Evolutionary conservation across 306 rosid species (phyloP).

Genomic region (Vigna unguiculata): DNA sequence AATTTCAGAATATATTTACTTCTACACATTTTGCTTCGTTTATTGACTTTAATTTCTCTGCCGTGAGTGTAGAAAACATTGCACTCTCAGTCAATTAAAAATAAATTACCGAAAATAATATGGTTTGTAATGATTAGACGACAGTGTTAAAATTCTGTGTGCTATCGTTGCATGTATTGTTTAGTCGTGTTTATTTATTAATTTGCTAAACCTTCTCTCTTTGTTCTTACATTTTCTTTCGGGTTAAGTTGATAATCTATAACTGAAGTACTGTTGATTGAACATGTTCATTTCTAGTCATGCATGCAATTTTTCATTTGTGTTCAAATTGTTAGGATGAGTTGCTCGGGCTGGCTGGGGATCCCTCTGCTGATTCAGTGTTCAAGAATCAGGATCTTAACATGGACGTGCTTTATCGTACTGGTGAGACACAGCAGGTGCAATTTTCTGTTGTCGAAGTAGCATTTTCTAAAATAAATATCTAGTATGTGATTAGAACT

Average conservation of each 20-base stretch:
- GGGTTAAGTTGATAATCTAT: background rate
- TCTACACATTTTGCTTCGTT: background rate
- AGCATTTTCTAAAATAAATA: constrained; percentile 14
- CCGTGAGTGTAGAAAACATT: too few relatives aligned
- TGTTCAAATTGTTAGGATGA: constrained; percentile 73
- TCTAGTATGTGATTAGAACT: background rate
- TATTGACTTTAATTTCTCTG: background rate
- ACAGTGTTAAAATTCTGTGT: background rate
- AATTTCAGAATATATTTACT: constrained; percentile 4
- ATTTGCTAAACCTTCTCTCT: background rate
- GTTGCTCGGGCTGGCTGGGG: constrained; percentile 73
- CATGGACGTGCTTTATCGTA: constrained; percentile 91
- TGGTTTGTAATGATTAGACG: background rate
- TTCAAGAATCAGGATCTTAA: constrained; percentile 72
- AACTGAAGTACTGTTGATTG: constrained; percentile 12
- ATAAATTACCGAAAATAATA: background rate
- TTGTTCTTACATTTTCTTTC: background rate
- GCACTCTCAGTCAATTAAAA: background rate
- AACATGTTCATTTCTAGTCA: background rate
- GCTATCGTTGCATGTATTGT: background rate
- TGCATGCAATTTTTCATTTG: constrained; percentile 27
- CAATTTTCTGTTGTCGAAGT: constrained; percentile 38
- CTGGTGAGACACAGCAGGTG: constrained; percentile 87
- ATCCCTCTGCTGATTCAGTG: constrained; percentile 64
- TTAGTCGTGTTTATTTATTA: background rate